Evolutionary conservation across 805 yeast species (phyloP), one percentile per base, ranked within the genome.

Genomic region (Metschnikowia orientalis): DNA sequence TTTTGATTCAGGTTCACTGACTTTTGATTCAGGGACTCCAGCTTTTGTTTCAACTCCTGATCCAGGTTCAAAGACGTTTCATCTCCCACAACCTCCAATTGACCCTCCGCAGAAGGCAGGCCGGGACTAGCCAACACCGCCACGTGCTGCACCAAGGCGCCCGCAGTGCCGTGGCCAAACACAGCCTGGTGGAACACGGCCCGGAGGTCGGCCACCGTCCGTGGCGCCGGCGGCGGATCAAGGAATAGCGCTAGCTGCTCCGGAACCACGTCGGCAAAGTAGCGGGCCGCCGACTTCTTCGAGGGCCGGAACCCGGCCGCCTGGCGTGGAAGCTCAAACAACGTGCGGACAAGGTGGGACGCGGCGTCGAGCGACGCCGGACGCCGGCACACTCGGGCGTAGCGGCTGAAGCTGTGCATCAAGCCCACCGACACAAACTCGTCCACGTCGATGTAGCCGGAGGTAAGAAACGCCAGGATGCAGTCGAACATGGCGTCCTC

Each of bases 391-490:
- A 29, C 22, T 34, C 9, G 42, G 30, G n/a, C n/a, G 32, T 29
- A 22, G 6, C 26, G 26, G 10, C 32, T 21, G 31, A 48, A 61
- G 28, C 50, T 42, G 12, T 31, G 30, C 11, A 65, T 34, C 23
- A 65, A 54, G 6, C 41, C 41, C 8, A 61, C 44, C 7, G 62
- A 49, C 5, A 45, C 21, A 11, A 35, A 35, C 34, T 65, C 69
- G 15, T 64, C 70, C 4, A 56, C 48, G 7, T 54, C 57, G 18
- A 63, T 40, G 41, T 49, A 61, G n/a, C 53, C 48, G 5, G 50
- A 46, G 3, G 40, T 28, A 12, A 45, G 35, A 4, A 67, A 38
- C 10, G 52, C 34, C 3, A 37, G 33, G 2, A 45, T 28, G 32
- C 59, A 39, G 11, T 19, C 22, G 28, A 48, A 47, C 32, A 62